These are phyloP conservation scores for Podospora comata DNA, from an alignment of 495 filamentous ascomycete species.

Conservation along the genomic window DNA sequence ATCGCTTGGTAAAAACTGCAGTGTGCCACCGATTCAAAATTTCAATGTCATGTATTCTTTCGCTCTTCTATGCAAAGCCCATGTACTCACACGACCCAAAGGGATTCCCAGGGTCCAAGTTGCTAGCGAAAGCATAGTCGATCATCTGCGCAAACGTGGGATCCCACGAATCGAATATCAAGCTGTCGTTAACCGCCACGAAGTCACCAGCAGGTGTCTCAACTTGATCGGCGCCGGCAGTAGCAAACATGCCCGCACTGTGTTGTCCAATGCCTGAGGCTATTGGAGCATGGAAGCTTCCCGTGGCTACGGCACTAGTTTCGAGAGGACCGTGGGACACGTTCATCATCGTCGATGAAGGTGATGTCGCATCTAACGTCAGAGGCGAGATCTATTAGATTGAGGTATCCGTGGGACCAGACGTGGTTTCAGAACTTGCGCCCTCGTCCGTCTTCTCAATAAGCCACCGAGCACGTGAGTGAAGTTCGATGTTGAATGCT, in stretches of 20 bases:
- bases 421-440: too few relatives aligned
- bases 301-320: too few relatives aligned
- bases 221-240: background rate
- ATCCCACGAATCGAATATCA: constrained; percentile 21
- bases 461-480: background rate
- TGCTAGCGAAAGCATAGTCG: constrained; percentile 21
- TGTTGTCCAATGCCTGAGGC: too few relatives aligned
- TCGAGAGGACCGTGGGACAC: too few relatives aligned
- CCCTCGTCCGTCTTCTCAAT: background rate
- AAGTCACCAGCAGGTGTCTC: constrained; percentile 7
- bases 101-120: constrained; percentile 20
- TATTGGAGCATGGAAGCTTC: too few relatives aligned
- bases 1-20: too few relatives aligned
- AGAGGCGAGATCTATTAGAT: background rate
- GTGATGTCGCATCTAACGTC: too few relatives aligned
- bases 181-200: constrained; percentile 11
- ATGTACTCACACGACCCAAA: constrained; percentile 24
- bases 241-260: background rate
- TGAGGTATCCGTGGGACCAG: too few relatives aligned
- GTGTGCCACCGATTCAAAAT: too few relatives aligned
- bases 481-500: background rate
- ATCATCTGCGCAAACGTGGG: constrained; percentile 21
- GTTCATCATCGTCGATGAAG: too few relatives aligned
- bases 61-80: background rate
- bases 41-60: too few relatives aligned